Evolutionary conservation across 306 rosid genomes (phyloP).

Genomic region (Cicer chorassanicum): DNA sequence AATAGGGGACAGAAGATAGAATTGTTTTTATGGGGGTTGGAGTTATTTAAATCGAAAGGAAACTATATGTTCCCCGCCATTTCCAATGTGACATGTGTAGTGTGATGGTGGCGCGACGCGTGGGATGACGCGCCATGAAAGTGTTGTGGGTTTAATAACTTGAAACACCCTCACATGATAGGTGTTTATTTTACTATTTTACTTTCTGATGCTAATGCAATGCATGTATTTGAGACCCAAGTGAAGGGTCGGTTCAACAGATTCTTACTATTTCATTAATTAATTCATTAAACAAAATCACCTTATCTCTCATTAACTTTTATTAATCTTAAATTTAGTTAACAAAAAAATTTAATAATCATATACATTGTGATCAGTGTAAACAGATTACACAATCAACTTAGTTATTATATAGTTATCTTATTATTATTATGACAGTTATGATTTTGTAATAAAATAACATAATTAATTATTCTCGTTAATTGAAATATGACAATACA

Average conservation of each 20-base stretch:
- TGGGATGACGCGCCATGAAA: slow-evolving; percentile 38
- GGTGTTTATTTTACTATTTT: slow-evolving; percentile 45
- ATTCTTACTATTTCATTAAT: slow-evolving; percentile 29
- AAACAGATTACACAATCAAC: no score
- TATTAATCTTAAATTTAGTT: not conserved
- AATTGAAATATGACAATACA: no score
- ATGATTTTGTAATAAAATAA: no score
- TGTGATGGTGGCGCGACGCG: slow-evolving; percentile 43
- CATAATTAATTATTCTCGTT: no score
- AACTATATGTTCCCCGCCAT: slow-evolving; percentile 66
- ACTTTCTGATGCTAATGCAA: slow-evolving; percentile 26
- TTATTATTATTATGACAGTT: no score
- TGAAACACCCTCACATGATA: slow-evolving; percentile 45
- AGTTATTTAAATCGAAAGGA: slow-evolving; percentile 51
- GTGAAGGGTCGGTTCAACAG: slow-evolving; percentile 38
- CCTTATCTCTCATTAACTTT: slow-evolving; percentile 35
- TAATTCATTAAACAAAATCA: not conserved
- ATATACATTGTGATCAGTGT: no score
- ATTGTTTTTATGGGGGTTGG: slow-evolving; percentile 26
- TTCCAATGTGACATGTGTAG: slow-evolving; percentile 40
- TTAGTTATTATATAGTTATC: no score
- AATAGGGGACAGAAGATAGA: slow-evolving; percentile 31
- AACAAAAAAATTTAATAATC: no score
- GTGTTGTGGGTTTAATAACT: not conserved
- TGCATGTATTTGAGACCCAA: slow-evolving; percentile 38